Base-by-base conservation (phyloP, 2,329 filamentous ascomycete genomes). In the Microcyclosporella mali region DNA sequence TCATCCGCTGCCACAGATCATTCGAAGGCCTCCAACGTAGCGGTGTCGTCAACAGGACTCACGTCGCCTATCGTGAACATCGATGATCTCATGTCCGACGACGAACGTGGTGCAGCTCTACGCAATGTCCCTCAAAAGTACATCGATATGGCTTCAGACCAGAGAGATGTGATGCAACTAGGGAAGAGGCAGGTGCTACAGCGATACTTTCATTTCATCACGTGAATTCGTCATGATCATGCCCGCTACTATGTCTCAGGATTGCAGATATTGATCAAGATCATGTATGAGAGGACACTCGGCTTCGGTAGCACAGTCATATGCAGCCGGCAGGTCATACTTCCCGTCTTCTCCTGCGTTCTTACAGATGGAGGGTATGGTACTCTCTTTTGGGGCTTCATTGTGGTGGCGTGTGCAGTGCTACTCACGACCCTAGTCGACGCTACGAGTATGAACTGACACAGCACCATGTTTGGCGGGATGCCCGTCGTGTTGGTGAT, bases 331-430 rank as follows among this genome's bases (percentile, higher is more conserved):
- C 19, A 37, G 14, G 35, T 37, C 42, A 46, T 18, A 3, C 29
- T 37, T 3, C 35, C 18, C 7, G 19, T 37, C 21, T 37, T 37
- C 35, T 25, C 35, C 3, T 27, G 28, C 21, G 46, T 49, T 4
- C 33, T 56, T 3, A 42, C 43, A 4, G 50, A 55, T 37, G 55
- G 55, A 16, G 55, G 55, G 6, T 52, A 52, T 7, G 43, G 52
- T 3, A 34, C 38, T 16, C 12, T 56, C 0, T 57, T 56, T 36
- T 56, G 54, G 52, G 54, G 50, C 1, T 52, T 49, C 15, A 44
- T 56, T 9, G 39, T 43, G 12, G 50, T 45, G 9, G 38, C 39
- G 2, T 21, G 35, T 25, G 49, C 44, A 3, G 49, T 52, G 47
- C 37, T 43, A 14, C 31, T 46, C 11, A 38, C 43, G 7, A 33